Evolutionary conservation across 352 stramenopile genomes (phyloP).

Genomic region (Phytopythium montanum): DNA sequence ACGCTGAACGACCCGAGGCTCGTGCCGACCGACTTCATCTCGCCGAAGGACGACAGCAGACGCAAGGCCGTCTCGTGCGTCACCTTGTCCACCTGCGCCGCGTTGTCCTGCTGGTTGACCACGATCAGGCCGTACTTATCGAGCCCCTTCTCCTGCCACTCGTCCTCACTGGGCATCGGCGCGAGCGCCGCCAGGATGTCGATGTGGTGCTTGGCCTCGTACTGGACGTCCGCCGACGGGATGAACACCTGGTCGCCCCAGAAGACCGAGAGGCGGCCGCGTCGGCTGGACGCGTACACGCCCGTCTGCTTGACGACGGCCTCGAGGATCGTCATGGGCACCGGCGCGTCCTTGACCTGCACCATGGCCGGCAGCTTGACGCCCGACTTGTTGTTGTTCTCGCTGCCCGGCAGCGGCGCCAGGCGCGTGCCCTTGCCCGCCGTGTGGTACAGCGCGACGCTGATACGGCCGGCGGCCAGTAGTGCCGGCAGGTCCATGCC

Average conservation of each 20-base stretch:
- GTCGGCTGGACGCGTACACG: conserved; percentile 94
- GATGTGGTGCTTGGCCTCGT: conserved; percentile 94
- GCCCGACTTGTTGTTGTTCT: conserved; percentile 99
- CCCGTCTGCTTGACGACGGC: conserved; percentile 98
- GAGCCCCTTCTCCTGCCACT: conserved; percentile 95
- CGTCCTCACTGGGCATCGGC: conserved; percentile 89
- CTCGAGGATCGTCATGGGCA: conserved; percentile 97
- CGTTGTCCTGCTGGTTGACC: conserved; percentile 91
- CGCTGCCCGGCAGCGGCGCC: conserved; percentile 93
- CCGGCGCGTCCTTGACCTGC: conserved; percentile 77
- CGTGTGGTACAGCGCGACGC: conserved; percentile 96
- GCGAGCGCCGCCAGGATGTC: conserved; percentile 97
- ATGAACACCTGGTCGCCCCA: conserved; percentile 99
- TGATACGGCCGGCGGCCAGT: conserved; percentile 77
- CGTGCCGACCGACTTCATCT: conserved; percentile 94
- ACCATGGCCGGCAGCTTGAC: conserved; percentile 97
- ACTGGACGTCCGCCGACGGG: conserved; percentile 90
- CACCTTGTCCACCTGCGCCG: conserved; percentile 97
- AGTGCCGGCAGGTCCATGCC: conserved; percentile 81
- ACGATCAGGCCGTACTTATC: conserved; percentile 99
- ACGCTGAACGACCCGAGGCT: conserved; percentile 96
- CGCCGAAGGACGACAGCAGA: conserved; percentile 91
- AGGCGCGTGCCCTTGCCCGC: conserved; percentile 97
- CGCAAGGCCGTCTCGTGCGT: conserved; percentile 94
- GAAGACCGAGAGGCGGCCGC: conserved; percentile 95